phyloP scores from a whole-genome alignment of 2,329 filamentous ascomycete species.

The Colletotrichum salicis region DNA sequence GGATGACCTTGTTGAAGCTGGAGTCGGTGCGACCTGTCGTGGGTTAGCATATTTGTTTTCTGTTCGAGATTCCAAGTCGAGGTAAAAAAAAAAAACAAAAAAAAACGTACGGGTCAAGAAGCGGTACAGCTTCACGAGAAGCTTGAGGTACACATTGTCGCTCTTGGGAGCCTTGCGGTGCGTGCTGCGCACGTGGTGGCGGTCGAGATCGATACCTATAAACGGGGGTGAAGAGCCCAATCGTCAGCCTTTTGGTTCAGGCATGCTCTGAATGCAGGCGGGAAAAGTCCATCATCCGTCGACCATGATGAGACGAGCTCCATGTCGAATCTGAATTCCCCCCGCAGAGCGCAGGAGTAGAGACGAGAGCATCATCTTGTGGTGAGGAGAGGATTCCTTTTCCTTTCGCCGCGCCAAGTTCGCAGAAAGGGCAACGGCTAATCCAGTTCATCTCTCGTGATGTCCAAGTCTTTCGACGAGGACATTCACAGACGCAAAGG shows the following conservation, averaged over 20 bases:
- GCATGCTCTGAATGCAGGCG: conserved; percentile 67
- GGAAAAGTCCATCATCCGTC: conserved; percentile 37
- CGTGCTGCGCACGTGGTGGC: conserved; percentile 74
- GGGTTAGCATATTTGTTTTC: neutral
- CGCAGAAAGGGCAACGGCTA: conserved; percentile 32
- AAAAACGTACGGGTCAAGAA: conserved; percentile 87
- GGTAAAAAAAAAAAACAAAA: too few species aligned
- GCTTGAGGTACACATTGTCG: conserved; percentile 97
- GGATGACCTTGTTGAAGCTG: conserved; percentile 98
- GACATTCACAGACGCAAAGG: neutral
- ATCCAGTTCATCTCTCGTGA: neutral
- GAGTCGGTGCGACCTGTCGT: conserved; percentile 88
- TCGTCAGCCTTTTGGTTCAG: conserved; percentile 71
- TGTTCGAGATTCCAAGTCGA: neutral
- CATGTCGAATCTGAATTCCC: neutral
- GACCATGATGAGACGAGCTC: neutral
- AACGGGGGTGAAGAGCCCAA: conserved; percentile 51
- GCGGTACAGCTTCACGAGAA: conserved; percentile 98
- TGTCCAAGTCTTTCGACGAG: neutral
- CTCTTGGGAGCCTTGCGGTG: conserved; percentile 97
- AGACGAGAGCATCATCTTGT: conserved; percentile 1
- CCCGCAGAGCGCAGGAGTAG: conserved; percentile 9
- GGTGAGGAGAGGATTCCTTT: conserved; percentile 37
- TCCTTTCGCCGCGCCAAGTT: conserved; percentile 35
- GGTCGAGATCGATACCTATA: conserved; percentile 78